Percentiles rank a stretch among this genome's conserved stretches.
Evolutionary conservation across 1,139 yeast genomes (phyloP).

Genomic region (Entelexis paramagnoliae): DNA sequence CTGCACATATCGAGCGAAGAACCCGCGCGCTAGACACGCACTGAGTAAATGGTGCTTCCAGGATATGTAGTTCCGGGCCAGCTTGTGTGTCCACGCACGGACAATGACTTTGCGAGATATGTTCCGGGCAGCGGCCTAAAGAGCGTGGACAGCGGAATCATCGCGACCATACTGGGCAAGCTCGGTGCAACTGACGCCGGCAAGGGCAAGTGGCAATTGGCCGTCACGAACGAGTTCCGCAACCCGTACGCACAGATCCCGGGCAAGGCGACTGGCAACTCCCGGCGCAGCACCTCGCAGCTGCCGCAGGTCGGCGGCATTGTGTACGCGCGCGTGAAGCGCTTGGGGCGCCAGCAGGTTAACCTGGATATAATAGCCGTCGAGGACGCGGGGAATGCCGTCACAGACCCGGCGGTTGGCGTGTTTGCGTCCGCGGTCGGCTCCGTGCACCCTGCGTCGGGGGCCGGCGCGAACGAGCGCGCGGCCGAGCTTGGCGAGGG

Average conservation of each 20-base stretch:
- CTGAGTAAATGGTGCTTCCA: constrained; percentile 28
- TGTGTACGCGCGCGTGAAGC: constrained; percentile 66
- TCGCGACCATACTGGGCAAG: constrained; percentile 58
- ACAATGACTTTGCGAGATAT: constrained; percentile 30
- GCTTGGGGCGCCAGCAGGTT: constrained; percentile 61
- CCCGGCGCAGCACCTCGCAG: constrained; percentile 31
- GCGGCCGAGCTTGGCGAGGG: constrained; percentile 74
- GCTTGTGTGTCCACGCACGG: constrained; percentile 38
- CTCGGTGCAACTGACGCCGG: constrained; percentile 32
- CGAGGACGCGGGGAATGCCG: constrained; percentile 51
- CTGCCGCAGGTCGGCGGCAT: constrained; percentile 79
- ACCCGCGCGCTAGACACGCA: neutral
- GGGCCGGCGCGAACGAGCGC: constrained; percentile 40
- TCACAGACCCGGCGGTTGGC: constrained; percentile 48
- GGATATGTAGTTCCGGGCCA: constrained; percentile 70
- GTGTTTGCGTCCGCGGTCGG: constrained; percentile 23
- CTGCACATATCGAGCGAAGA: neutral
- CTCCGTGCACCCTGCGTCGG: constrained; percentile 31
- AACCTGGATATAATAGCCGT: constrained; percentile 74
- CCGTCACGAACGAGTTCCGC: constrained; percentile 34
- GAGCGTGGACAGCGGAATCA: constrained; percentile 32
- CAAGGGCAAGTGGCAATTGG: constrained; percentile 26
- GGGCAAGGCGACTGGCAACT: constrained; percentile 19
- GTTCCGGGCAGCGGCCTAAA: constrained; percentile 42
- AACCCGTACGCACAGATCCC: constrained; percentile 26